A percentile compares a stretch with the other conserved stretches of the same genome.
Evolutionary conservation across 2,329 filamentous ascomycete species (phyloP).

Genomic region (Scedosporium aurantiacum): DNA sequence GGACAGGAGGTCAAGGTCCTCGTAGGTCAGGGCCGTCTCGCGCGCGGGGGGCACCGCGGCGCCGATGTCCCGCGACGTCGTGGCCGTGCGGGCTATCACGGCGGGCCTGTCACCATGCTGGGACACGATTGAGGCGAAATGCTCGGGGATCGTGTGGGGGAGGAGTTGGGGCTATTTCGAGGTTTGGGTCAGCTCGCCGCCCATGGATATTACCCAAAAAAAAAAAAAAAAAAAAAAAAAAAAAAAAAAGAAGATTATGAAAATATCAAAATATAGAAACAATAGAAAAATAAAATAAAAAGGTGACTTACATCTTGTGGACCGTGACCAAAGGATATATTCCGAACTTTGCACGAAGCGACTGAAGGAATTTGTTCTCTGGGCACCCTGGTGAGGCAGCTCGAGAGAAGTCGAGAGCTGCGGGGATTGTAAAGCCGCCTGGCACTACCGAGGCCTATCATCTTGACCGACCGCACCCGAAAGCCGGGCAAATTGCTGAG

Average conservation of each 20-base stretch:
- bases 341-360: too few species aligned
- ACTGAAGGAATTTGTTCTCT: too few species aligned
- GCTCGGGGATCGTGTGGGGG: conserved; percentile 56
- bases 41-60: conserved; percentile 18
- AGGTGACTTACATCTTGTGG: neutral
- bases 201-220: neutral
- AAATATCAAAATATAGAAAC: too few species aligned
- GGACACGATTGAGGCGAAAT: conserved; percentile 57
- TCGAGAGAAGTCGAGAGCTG: neutral
- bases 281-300: too few species aligned
- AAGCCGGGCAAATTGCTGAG: too few species aligned
- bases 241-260: neutral
- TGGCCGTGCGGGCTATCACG: conserved; percentile 39
- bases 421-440: conserved; percentile 3
- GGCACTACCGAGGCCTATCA: conserved; percentile 1
- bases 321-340: neutral
- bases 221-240: neutral
- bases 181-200: neutral
- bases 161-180: conserved; percentile 53
- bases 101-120: conserved; percentile 52
- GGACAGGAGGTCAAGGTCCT: conserved; percentile 61
- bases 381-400: neutral
- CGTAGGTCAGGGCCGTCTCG: conserved; percentile 63
- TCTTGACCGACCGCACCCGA: neutral
- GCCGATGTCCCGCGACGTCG: conserved; percentile 25